Percentiles rank a stretch among this genome's conserved stretches.
These are phyloP conservation scores for Puccinia brachypodii DNA, from an alignment of 1,284 basidiomycete species.

Conservation along the genomic window DNA sequence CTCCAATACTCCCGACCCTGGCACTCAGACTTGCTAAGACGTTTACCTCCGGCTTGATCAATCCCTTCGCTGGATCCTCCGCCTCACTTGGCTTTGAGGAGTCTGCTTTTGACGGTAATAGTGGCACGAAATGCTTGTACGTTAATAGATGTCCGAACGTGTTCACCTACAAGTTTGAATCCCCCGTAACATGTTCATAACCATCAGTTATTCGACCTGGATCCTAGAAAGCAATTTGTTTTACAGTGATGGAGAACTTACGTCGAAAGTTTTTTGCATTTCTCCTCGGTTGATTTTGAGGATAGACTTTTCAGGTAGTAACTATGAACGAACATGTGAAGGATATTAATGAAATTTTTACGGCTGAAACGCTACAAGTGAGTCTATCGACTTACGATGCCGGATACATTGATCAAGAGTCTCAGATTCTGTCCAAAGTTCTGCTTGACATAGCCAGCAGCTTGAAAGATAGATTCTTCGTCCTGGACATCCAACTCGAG, in stretches of 20 bases:
- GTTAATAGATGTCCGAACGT: constrained; percentile 54
- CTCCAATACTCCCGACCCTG: constrained; percentile 54
- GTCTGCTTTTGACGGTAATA: constrained; percentile 51
- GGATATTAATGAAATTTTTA: not conserved
- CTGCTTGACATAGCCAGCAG: constrained; percentile 51
- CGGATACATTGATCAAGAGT: constrained; percentile 55
- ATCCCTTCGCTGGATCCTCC: constrained; percentile 48
- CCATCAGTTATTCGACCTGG: not conserved
- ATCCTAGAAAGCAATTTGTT: too few relatives aligned
- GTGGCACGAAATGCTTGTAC: constrained; percentile 54
- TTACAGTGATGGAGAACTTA: not conserved
- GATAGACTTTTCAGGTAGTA: constrained; percentile 54
- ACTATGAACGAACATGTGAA: not conserved
- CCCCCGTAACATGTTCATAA: not conserved
- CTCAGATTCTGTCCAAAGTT: constrained; percentile 53
- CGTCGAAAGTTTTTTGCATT: constrained; percentile 53
- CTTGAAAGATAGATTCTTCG: constrained; percentile 53
- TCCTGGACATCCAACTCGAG: constrained; percentile 53
- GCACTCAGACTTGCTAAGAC: constrained; percentile 54
- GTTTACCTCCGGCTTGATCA: constrained; percentile 51
- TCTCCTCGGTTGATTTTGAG: constrained; percentile 53
- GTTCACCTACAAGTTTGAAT: constrained; percentile 50
- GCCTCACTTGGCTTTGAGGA: not conserved
- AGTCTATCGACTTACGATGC: constrained; percentile 50
- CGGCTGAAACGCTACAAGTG: not conserved